phyloP scores from a whole-genome alignment of 2,329 filamentous ascomycete species.

The Colletotrichum tofieldiae region DNA sequence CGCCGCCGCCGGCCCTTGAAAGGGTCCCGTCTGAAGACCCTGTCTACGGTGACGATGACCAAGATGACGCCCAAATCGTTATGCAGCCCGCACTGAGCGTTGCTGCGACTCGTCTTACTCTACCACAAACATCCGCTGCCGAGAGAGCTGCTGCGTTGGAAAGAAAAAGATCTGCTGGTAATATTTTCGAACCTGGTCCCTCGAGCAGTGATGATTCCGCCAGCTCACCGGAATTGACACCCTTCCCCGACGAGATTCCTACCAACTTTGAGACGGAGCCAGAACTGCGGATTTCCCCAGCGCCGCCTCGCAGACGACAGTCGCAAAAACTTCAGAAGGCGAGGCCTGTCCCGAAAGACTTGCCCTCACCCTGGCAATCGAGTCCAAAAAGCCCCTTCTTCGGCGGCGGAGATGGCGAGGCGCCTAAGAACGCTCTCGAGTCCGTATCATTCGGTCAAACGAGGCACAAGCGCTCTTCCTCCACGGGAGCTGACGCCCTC shows the following conservation, averaged over 20 bases:
- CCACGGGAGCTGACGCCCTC: constrained; percentile 70
- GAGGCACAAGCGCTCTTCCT: constrained; percentile 67
- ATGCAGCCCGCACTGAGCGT: constrained; percentile 73
- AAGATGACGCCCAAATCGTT: constrained; percentile 72
- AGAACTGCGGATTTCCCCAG: constrained; percentile 27
- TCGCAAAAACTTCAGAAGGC: constrained; percentile 38
- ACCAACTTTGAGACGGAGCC: constrained; percentile 37
- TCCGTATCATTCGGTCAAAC: constrained; percentile 61
- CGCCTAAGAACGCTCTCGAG: constrained; percentile 57
- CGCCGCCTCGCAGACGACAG: constrained; percentile 27
- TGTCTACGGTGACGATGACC: constrained; percentile 56
- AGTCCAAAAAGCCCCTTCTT: constrained; percentile 57
- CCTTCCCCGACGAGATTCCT: constrained; percentile 41
- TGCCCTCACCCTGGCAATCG: constrained; percentile 59
- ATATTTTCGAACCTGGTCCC: constrained; percentile 50
- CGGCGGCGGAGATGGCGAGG: constrained; percentile 47
- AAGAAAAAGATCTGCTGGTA: constrained; percentile 54
- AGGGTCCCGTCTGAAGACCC: constrained; percentile 48
- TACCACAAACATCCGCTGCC: constrained; percentile 68
- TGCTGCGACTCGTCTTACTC: constrained; percentile 69
- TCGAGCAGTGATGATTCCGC: constrained; percentile 37
- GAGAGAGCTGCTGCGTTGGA: constrained; percentile 73
- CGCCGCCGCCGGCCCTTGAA: constrained; percentile 34
- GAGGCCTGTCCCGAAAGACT: constrained; percentile 28
- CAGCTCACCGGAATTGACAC: constrained; percentile 40